Base-by-base conservation (phyloP, 139 green algal genomes). In the Ettlia oleoabundans region DNA sequence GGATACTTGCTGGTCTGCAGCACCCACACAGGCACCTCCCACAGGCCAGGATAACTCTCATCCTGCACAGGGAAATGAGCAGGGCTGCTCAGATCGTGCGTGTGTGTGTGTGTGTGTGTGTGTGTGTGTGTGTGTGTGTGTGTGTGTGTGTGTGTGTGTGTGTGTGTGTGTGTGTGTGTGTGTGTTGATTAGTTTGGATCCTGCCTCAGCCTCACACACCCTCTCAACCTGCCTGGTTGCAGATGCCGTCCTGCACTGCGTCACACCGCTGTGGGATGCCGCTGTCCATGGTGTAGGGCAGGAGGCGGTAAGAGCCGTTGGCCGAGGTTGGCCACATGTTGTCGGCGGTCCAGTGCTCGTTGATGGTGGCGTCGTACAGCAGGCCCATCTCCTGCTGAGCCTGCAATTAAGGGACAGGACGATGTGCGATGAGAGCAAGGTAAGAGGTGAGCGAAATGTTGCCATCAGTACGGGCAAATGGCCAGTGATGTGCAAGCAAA, bases 1-100 rank as follows among this genome's bases (percentile, higher is more conserved):
- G 82, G 82, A 62, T 86, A 86, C 33, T 72, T 86, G 40, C 58
- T 71, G 42, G 72, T 86, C 71, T 86, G 78, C 55, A 65, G 55
- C 15, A 65, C 55, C 55, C 55, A 65, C 55, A 65, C 55, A 5
- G 73, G 73, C 73, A 80, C 73, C 73, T 80, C 73, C 73, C 73
- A 80, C 52, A 80, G 53, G 53, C 73, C 73, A 3, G 53, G 43
- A 1, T 30, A 80, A 22, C 21, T 26, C 73, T 80, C 73, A 8
- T 80, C 73, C 73, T 77, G 70, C 70, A 40, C 47, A n/a, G n/a
- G 62, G 3, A 32, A 38, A 40, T 3, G 2, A 37, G 66, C 19
- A 52, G 35, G 37, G 37, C 8, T 4, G 37, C 6, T 21, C 18
- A 68, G 4, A 33, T 58, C 13, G 47, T 15, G 47, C 47, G 15